Evolutionary conservation across 768 basidiomycete species (phyloP), one percentile per base, ranked within the genome.

Genomic region (Mycena alexandri): DNA sequence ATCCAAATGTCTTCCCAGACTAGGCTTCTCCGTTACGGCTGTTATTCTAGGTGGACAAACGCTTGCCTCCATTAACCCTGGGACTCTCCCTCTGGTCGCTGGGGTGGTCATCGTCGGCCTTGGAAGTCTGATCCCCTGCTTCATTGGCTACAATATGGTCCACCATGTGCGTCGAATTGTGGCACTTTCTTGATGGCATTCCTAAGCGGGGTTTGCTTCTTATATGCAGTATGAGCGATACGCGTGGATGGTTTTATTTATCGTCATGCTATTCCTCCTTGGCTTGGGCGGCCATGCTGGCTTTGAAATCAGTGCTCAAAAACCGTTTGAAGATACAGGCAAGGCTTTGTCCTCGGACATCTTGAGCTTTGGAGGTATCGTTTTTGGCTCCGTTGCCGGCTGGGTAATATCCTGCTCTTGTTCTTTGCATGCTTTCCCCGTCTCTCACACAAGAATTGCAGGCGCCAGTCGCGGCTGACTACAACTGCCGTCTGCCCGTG

Each of bases 31-130:
- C 17, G 79, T 80, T 21, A 81, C 79, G 0, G 79, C 81, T 17
- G 84, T 86, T n/a, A 86, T 88, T 57, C 79, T 86, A 2, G 86
- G 86, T 17, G 87, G 86, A 2, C 85, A 88, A 64, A 84, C 83
- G 0, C 80, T 85, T 56, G 81, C 82, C 6, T 83, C 83, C 13
- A 78, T 86, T 64, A 83, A 83, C 59, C 73, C 82, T 22, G 78
- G 77, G 11, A 80, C 80, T 0, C 79, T 87, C 5, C 80, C 85
- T 0, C 80, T 87, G 14, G 78, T 82, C 16, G 85, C 79, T 4
- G 86, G 85, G 38, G 81, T 88, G 61, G 79, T 86, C 58, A 82
- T 89, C 44, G 78, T 85, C 29, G 78, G 78, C 13, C 54, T 85
- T 9, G 80, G 78, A 65, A 80, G 76, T 53, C 70, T 85, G 36